Conservation (phyloP, 2,329 filamentous ascomycete genomes). For the Alternaria angustiovoidea region DNA sequence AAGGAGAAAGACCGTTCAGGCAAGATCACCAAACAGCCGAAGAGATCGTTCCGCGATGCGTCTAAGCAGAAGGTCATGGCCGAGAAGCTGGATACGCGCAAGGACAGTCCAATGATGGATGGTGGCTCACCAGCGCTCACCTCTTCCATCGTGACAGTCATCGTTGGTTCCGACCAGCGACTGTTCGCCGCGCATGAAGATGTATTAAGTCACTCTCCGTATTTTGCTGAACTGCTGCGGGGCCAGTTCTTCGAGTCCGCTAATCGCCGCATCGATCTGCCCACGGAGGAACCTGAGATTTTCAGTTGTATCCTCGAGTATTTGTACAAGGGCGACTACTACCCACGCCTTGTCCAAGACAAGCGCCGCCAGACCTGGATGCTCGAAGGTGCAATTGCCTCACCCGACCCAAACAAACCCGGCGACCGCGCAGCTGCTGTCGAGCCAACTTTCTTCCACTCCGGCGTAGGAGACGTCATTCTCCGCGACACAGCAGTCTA, state of each 20-base stretch:
- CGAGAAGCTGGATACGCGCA: conserved; percentile 69
- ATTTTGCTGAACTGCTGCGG: conserved; percentile 77
- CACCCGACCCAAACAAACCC: conserved; percentile 62
- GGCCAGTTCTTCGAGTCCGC: conserved; percentile 74
- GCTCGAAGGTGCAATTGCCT: conserved; percentile 76
- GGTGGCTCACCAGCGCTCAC: conserved; percentile 61
- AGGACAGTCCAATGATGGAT: conserved; percentile 67
- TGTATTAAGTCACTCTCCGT: conserved; percentile 84
- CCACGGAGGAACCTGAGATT: conserved; percentile 85
- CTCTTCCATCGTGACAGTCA: conserved; percentile 83
- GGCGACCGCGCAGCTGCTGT: conserved; percentile 65
- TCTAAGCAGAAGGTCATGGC: conserved; percentile 77
- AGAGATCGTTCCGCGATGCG: conserved; percentile 79
- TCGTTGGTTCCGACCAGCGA: conserved; percentile 83
- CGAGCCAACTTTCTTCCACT: conserved; percentile 80
- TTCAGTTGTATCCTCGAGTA: conserved; percentile 95
- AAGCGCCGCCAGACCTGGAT: conserved; percentile 87
- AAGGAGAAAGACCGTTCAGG: conserved; percentile 86
- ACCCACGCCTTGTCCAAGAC: conserved; percentile 86
- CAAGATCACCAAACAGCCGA: conserved; percentile 81
- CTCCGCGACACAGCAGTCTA: conserved; percentile 94
- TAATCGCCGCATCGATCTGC: conserved; percentile 79
- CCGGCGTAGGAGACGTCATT: conserved; percentile 76
- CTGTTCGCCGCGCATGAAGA: conserved; percentile 96
- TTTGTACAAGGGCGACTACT: conserved; percentile 97